phyloP scores from a whole-genome alignment of 768 basidiomycete genomes.

The Phlebiopsis flavidoalba region DNA sequence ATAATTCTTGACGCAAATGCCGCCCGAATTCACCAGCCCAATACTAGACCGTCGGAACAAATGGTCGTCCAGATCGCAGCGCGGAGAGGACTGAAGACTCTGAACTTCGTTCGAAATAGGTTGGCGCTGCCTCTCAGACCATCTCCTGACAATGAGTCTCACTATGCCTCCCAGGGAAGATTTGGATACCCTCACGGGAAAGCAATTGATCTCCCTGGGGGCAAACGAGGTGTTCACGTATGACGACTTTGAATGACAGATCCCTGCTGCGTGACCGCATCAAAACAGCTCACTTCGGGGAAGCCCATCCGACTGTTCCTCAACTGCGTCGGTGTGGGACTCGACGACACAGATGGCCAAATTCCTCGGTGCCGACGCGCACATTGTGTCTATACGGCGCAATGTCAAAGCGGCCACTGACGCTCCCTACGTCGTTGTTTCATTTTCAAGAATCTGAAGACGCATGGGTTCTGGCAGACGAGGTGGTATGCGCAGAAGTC shows the following conservation, averaged over 20 bases:
- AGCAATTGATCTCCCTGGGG: constrained; percentile 55
- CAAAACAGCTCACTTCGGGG: constrained; percentile 58
- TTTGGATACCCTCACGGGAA: constrained; percentile 42
- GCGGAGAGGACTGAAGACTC: constrained; percentile 61
- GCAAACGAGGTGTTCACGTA: constrained; percentile 78
- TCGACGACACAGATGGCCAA: constrained; percentile 66
- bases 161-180: constrained; percentile 38
- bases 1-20: neutral
- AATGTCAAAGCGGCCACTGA: constrained; percentile 81
- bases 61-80: constrained; percentile 85
- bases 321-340: constrained; percentile 61
- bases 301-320: constrained; percentile 47
- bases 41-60: constrained; percentile 69
- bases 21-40: constrained; percentile 1
- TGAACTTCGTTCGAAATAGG: constrained; percentile 79
- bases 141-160: neutral
- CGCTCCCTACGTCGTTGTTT: constrained; percentile 72
- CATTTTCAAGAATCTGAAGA: constrained; percentile 80
- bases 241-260: constrained; percentile 62
- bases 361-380: constrained; percentile 59
- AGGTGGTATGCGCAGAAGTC: constrained; percentile 57
- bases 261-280: constrained; percentile 46
- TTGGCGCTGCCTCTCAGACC: constrained; percentile 20
- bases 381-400: constrained; percentile 86
- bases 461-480: constrained; percentile 76